Base-by-base conservation (phyloP, 2,329 filamentous ascomycete species). In the Colletotrichum godetiae region DNA sequence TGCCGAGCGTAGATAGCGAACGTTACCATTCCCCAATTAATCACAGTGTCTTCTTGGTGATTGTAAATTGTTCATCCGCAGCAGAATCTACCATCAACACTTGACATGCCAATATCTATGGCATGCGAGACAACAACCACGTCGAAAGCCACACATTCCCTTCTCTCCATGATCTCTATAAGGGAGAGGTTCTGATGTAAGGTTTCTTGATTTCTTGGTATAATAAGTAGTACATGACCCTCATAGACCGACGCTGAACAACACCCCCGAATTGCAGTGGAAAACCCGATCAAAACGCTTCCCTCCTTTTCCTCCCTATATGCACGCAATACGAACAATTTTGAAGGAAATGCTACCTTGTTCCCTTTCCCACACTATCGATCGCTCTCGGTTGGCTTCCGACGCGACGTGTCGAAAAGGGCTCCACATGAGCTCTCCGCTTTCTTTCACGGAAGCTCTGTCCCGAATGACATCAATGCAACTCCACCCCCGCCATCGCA, bases 401-500 rank as follows among this genome's bases (percentile, higher is more conserved):
- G 42, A 53, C 52, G 60, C 15, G 29, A 63, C 11, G n/a, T 49
- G 42, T 22, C 42, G 42, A 49, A 49, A 3, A 49, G n/a, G 42
- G 24, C 62, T 29, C 62, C 62, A 64, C 62, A 64, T 33, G 49
- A 64, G 62, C 62, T 64, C 62, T 29, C 62, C 49, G 49, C 62
- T 64, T 64, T 64, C 33, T 64, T 15, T 27, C 27, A 13, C 62
- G 22, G 10, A 33, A 64, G 49, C 67, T 65, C 46, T 35, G 52
- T 31, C 19, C 27, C 55, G 42, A 55, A 56, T 70, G 60, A 70
- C 33, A 73, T 69, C 69, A 60, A 55, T 49, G 27, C 60, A 64
- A 73, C 53, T 55, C 62, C 62, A 56, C 62, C 62, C 31, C 67
- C 67, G 53, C 66, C 52, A 52, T 52, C 15, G 27, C 29, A 49